These are phyloP conservation scores for Colletotrichum spaethianum DNA, from an alignment of 2,329 filamentous ascomycete species.

Conservation along the genomic window DNA sequence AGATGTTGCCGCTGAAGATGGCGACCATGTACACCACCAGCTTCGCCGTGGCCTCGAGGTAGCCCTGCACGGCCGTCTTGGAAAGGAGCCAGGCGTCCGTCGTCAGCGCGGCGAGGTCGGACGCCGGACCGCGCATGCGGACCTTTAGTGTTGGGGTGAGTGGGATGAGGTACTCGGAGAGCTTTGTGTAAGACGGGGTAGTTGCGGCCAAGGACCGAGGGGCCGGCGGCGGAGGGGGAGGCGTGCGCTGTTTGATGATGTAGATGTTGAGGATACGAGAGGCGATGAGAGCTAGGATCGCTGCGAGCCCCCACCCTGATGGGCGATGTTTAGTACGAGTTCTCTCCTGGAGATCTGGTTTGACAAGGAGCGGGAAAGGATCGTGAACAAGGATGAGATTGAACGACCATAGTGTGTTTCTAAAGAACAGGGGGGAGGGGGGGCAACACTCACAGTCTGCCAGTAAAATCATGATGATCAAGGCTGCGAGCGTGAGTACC, in stretches of 20 bases:
- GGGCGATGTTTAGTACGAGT: constrained; percentile 41
- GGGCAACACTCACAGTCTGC: constrained; percentile 54
- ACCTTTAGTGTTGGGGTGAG: constrained; percentile 66
- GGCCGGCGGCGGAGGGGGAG: constrained; percentile 19
- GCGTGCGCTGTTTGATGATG: constrained; percentile 67
- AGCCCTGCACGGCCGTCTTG: constrained; percentile 65
- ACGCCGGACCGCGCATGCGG: constrained; percentile 65
- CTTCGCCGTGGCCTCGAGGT: constrained; percentile 67
- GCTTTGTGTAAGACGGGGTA: constrained; percentile 45
- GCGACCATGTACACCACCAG: constrained; percentile 71
- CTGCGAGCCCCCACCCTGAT: constrained; percentile 62
- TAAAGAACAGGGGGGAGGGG: not conserved
- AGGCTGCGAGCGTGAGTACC: constrained; percentile 59
- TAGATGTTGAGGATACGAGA: constrained; percentile 70
- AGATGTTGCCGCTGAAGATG: constrained; percentile 68
- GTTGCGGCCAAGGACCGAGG: not conserved
- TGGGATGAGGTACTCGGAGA: constrained; percentile 65
- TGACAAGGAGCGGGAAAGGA: not conserved
- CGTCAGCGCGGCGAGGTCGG: constrained; percentile 73
- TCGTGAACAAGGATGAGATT: not conserved
- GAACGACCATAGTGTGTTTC: not conserved
- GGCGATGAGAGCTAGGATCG: constrained; percentile 64
- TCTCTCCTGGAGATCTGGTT: not conserved
- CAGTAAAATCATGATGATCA: constrained; percentile 61
- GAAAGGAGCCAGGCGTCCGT: constrained; percentile 69